Evolutionary conservation across 495 filamentous ascomycete genomes (phyloP).

Genomic region (Schizothecium vesticola): DNA sequence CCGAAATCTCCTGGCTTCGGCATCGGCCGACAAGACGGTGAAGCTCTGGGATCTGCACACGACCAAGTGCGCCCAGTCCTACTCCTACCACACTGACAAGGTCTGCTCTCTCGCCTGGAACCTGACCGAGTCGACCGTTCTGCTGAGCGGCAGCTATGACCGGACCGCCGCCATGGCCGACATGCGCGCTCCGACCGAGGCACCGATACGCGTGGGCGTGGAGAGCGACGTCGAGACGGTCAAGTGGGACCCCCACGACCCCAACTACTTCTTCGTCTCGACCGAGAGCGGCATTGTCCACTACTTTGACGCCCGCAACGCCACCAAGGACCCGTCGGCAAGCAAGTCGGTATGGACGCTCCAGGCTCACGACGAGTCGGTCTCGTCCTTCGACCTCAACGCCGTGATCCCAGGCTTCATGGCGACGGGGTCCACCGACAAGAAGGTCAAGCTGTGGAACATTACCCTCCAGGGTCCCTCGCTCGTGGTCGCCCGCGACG

Average conservation of each 20-base stretch:
- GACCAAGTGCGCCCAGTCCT: conserved; percentile 87
- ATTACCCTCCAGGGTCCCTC: conserved; percentile 69
- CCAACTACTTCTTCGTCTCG: conserved; percentile 88
- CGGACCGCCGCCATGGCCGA: conserved; percentile 85
- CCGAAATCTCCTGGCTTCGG: conserved; percentile 90
- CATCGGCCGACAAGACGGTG: conserved; percentile 91
- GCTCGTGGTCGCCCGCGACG: conserved; percentile 85
- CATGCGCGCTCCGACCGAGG: conserved; percentile 82
- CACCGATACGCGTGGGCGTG: conserved; percentile 76
- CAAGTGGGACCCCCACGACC: conserved; percentile 86
- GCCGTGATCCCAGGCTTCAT: conserved; percentile 83
- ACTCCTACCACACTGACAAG: conserved; percentile 87
- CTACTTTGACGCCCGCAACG: conserved; percentile 72
- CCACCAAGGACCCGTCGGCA: conserved; percentile 58
- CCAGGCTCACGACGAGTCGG: conserved; percentile 87
- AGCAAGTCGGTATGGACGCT: conserved; percentile 88
- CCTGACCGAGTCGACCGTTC: conserved; percentile 72
- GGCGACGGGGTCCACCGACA: conserved; percentile 86
- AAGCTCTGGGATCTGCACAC: conserved; percentile 98
- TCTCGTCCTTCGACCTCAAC: conserved; percentile 96
- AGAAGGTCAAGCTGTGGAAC: conserved; percentile 96
- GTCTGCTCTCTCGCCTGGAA: conserved; percentile 95
- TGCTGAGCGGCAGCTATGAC: conserved; percentile 92
- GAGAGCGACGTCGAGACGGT: conserved; percentile 92
- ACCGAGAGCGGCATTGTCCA: conserved; percentile 89